A percentile compares a stretch with the other conserved stretches of the same genome.
Conservation (phyloP, 257 asterid genomes). For the Petunia secreta region DNA sequence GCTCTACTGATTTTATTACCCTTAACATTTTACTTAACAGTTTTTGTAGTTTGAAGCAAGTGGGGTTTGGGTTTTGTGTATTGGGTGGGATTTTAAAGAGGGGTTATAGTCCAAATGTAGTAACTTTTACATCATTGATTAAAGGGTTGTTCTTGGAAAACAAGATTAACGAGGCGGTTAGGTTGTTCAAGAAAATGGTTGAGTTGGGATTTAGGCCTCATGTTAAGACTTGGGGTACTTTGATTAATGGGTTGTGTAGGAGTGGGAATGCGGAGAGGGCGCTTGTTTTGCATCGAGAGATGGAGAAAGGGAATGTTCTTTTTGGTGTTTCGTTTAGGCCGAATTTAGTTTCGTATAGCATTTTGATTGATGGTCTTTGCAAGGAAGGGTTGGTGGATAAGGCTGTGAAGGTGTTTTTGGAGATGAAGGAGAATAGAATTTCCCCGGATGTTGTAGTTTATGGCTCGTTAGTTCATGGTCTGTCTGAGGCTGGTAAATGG, state of each 20-base stretch:
- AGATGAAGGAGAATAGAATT: constrained; percentile 64
- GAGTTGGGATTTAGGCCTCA: constrained; percentile 51
- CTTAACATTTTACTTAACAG: constrained; percentile 61
- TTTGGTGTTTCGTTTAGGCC: constrained; percentile 45
- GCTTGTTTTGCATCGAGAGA: constrained; percentile 54
- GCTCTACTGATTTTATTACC: constrained; percentile 56
- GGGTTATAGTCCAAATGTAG: constrained; percentile 59
- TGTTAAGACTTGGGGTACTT: constrained; percentile 60
- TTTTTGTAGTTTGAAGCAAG: constrained; percentile 50
- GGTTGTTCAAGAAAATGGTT: constrained; percentile 52
- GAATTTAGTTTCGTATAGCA: constrained; percentile 55
- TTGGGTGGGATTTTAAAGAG: constrained; percentile 58
- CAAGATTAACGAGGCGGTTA: constrained; percentile 53
- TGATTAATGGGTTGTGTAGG: constrained; percentile 67
- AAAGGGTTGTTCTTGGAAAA: constrained; percentile 63
- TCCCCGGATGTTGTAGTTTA: constrained; percentile 60
- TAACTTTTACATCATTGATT: constrained; percentile 58
- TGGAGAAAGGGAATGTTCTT: constrained; percentile 41
- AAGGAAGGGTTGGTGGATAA: constrained; percentile 59
- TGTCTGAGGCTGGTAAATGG: constrained; percentile 54
- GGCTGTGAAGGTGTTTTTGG: constrained; percentile 54
- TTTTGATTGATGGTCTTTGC: constrained; percentile 65
- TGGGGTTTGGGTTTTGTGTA: constrained; percentile 54
- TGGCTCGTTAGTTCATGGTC: constrained; percentile 55
- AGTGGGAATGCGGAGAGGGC: constrained; percentile 63